Percentiles rank a stretch among this genome's conserved stretches.
phyloP scores from a whole-genome alignment of 441 rosid species.

The Erysimum pusillum region DNA sequence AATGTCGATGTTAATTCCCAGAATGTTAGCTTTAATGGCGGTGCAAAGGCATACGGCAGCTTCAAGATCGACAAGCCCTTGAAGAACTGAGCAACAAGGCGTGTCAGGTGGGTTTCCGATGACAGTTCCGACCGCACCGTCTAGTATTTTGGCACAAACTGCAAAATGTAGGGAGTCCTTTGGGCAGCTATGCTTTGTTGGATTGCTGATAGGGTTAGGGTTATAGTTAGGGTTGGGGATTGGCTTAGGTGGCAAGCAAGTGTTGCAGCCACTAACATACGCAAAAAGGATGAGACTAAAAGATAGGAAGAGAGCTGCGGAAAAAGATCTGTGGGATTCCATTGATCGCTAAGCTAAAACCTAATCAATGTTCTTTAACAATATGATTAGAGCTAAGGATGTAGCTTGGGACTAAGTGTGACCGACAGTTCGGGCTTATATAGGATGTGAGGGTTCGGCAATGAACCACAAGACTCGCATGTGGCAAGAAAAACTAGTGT shows the following conservation, averaged over 20 bases:
- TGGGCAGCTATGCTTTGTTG: constrained; percentile 58
- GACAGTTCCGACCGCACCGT: constrained; percentile 55
- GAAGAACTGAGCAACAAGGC: constrained; percentile 67
- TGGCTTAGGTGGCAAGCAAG: constrained; percentile 57
- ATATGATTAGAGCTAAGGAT: constrained; percentile 14
- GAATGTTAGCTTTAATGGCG: constrained; percentile 76
- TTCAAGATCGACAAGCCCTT: constrained; percentile 69
- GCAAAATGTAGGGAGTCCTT: constrained; percentile 66
- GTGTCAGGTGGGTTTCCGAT: constrained; percentile 63
- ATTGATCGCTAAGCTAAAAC: constrained; percentile 27
- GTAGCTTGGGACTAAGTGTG: constrained; percentile 8
- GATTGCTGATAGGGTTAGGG: constrained; percentile 42
- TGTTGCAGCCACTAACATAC: constrained; percentile 55
- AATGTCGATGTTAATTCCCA: constrained; percentile 68
- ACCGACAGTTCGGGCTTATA: constrained; percentile 26
- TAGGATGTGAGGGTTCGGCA: constrained; percentile 22
- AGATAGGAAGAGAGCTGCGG: constrained; percentile 48
- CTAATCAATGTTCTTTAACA: background rate
- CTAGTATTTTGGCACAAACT: constrained; percentile 66
- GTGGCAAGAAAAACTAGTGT: constrained; percentile 1
- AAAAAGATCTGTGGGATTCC: constrained; percentile 43
- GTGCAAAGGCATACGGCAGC: constrained; percentile 81
- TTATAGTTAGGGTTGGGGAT: constrained; percentile 50
- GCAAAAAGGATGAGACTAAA: constrained; percentile 52
- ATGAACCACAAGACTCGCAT: constrained; percentile 27